A percentile compares a stretch with the other conserved stretches of the same genome.
phyloP scores from a whole-genome alignment of 306 rosid genomes.

The Cucurbita moschata region DNA sequence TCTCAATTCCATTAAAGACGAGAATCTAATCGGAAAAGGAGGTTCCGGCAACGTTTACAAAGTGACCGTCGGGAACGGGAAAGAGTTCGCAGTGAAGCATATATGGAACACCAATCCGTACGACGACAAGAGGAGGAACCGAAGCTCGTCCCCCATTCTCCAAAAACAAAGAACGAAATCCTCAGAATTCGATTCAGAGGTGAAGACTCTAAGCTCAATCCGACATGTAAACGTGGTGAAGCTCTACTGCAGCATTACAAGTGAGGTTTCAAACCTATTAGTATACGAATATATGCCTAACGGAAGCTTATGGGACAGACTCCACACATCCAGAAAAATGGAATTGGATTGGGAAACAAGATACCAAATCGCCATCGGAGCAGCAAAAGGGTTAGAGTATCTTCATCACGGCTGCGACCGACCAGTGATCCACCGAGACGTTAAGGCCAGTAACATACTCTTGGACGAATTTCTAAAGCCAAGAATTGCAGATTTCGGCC shows the following conservation, averaged over 20 bases:
- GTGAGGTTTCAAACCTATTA: conserved; percentile 79
- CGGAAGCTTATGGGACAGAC: conserved; percentile 84
- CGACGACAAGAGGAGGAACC: conserved; percentile 13
- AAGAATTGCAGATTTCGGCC: conserved; percentile 80
- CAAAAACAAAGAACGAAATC: conserved; percentile 24
- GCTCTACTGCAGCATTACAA: conserved; percentile 71
- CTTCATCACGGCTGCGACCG: conserved; percentile 71
- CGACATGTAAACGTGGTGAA: conserved; percentile 95
- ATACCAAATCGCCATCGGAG: conserved; percentile 67
- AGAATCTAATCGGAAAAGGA: conserved; percentile 80
- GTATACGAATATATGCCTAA: conserved; percentile 80
- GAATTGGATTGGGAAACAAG: conserved; percentile 88
- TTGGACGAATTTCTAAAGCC: conserved; percentile 83
- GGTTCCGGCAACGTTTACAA: conserved; percentile 87
- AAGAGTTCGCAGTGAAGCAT: conserved; percentile 80
- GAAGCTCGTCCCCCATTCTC: conserved; percentile 45
- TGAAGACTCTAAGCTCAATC: conserved; percentile 60
- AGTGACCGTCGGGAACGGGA: conserved; percentile 45
- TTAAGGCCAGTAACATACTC: conserved; percentile 80
- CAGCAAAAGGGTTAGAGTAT: conserved; percentile 89
- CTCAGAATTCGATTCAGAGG: conserved; percentile 70
- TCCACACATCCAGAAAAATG: conserved; percentile 44
- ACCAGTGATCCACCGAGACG: conserved; percentile 80
- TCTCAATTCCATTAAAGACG: conserved; percentile 63
- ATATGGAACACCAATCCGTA: conserved; percentile 48